These are phyloP conservation scores for Dothistroma septosporum DNA, from an alignment of 2,329 filamentous ascomycete genomes.

Conservation along the genomic window DNA sequence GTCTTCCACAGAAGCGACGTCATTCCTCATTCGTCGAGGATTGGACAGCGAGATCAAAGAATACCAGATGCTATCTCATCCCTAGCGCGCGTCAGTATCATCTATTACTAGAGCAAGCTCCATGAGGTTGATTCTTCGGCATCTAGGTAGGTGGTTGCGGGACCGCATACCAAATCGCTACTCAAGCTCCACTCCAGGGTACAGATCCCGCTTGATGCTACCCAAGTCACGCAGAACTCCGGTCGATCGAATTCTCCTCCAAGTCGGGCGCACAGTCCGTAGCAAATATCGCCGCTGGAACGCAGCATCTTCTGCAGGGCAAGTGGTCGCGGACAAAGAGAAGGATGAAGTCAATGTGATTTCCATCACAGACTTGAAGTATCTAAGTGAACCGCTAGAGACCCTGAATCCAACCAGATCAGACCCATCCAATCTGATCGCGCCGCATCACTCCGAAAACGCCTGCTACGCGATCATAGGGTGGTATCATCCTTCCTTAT, in stretches of 20 bases:
- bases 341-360: not conserved
- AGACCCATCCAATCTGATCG: not conserved
- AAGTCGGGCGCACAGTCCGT: not conserved
- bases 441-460: not conserved
- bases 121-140: too few species aligned
- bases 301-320: not conserved
- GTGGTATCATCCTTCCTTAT: slow-evolving; percentile 10
- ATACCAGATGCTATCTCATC: too few species aligned
- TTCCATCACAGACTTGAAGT: not conserved
- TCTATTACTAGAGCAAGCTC: too few species aligned
- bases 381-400: not conserved
- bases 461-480: not conserved
- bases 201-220: too few species aligned
- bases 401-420: not conserved
- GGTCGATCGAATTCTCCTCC: not conserved
- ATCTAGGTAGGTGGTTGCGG: too few species aligned
- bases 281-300: not conserved
- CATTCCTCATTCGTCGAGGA: too few species aligned
- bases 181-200: too few species aligned
- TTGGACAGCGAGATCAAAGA: too few species aligned
- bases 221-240: too few species aligned
- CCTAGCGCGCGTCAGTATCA: too few species aligned
- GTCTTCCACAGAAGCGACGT: too few species aligned
- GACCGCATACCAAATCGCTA: too few species aligned
- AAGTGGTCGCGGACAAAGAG: not conserved